phyloP scores from a whole-genome alignment of 768 basidiomycete genomes.

The Suillus placidus region DNA sequence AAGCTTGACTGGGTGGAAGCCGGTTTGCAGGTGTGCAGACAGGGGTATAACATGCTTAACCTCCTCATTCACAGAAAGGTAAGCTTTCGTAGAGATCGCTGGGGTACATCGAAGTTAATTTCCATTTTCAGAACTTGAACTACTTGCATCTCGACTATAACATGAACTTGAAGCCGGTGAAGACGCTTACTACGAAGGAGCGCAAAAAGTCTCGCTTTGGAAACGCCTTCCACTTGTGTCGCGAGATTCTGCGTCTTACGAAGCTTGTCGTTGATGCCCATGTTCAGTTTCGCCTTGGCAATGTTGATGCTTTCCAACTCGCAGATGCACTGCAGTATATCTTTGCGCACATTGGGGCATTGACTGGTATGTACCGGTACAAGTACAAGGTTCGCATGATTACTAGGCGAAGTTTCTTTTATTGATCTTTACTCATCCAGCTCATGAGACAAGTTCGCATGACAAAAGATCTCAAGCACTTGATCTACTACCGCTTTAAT shows the following conservation, averaged over 20 bases:
- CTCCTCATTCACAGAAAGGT: conserved; percentile 98
- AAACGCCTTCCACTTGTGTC: conserved; percentile 97
- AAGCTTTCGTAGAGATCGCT: conserved; percentile 10
- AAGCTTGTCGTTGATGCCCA: conserved; percentile 99
- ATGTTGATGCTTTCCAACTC: conserved; percentile 98
- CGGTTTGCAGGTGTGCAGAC: conserved; percentile 95
- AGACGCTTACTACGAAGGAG: conserved; percentile 98
- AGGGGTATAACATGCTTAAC: conserved; percentile 99
- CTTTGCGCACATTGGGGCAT: conserved; percentile 94
- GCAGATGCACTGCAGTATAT: conserved; percentile 98
- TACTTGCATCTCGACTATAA: conserved; percentile 97
- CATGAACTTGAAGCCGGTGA: conserved; percentile 97
- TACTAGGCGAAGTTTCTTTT: not conserved
- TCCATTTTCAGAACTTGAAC: conserved; percentile 67
- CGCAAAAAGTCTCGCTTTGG: conserved; percentile 99
- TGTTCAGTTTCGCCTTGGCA: conserved; percentile 97
- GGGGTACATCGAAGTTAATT: not conserved
- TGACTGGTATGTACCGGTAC: conserved; percentile 99
- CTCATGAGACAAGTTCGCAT: conserved; percentile 99
- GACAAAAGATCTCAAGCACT: conserved; percentile 98
- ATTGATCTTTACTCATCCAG: conserved; percentile 38
- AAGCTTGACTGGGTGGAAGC: conserved; percentile 99
- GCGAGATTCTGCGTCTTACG: conserved; percentile 96
- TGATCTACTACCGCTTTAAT: conserved; percentile 99
- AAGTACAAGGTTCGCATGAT: conserved; percentile 84